Percentiles rank a stretch among this genome's conserved stretches.
phyloP scores from a whole-genome alignment of 768 basidiomycete genomes.

The Gloeostereum incarnatum region DNA sequence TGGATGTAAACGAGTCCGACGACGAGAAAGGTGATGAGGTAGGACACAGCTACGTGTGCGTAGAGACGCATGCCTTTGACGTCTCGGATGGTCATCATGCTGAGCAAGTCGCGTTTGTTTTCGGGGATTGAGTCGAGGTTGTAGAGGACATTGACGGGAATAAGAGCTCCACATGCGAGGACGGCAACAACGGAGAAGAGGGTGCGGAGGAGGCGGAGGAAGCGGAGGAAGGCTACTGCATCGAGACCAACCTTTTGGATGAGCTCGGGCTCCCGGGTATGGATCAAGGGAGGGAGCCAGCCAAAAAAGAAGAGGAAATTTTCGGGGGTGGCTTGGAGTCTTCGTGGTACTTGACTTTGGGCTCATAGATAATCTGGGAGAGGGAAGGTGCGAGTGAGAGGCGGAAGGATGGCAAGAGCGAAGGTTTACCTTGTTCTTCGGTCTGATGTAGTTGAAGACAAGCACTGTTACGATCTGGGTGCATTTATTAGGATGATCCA shows the following conservation, averaged over 20 bases:
- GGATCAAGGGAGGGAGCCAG: conserved; percentile 83
- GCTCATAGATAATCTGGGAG: conserved; percentile 76
- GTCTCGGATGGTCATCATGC: conserved; percentile 82
- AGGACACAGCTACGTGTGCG: conserved; percentile 77
- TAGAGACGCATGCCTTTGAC: conserved; percentile 66
- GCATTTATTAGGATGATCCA: not conserved
- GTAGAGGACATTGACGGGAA: conserved; percentile 83
- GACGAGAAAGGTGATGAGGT: conserved; percentile 69
- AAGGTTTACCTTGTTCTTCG: conserved; percentile 69
- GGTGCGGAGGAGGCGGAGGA: conserved; percentile 75
- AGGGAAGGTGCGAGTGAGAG: not conserved
- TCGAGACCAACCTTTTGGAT: conserved; percentile 87
- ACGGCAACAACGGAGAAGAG: conserved; percentile 58
- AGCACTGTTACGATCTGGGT: conserved; percentile 54
- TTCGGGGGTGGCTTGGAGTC: conserved; percentile 71
- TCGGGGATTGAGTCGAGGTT: conserved; percentile 58
- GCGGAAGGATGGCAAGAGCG: not conserved
- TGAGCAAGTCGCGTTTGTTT: conserved; percentile 50
- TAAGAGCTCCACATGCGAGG: conserved; percentile 61
- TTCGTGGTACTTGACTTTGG: conserved; percentile 86
- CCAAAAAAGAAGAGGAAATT: conserved; percentile 75
- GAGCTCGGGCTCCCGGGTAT: conserved; percentile 79
- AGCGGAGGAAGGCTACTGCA: conserved; percentile 87
- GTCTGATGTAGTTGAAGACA: conserved; percentile 78
- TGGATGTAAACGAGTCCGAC: conserved; percentile 64